These are phyloP conservation scores for Trichoderma citrinoviride DNA, from an alignment of 2,329 filamentous ascomycete genomes.

Conservation along the genomic window DNA sequence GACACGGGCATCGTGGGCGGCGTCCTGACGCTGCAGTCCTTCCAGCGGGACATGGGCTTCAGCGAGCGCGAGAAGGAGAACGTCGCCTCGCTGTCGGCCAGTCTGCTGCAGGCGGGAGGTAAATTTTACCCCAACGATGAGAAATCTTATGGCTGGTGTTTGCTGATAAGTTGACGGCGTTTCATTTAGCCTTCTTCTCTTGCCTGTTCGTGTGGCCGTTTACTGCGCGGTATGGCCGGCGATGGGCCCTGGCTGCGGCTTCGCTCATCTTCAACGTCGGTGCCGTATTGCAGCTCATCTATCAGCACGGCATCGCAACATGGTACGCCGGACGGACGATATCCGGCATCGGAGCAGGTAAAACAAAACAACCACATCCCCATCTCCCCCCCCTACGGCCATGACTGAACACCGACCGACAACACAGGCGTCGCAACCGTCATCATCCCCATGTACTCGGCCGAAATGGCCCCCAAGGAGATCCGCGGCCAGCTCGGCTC, in stretches of 20 bases:
- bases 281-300: constrained; percentile 40
- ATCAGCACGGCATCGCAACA: constrained; percentile 37
- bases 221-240: constrained; percentile 41
- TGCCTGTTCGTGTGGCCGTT: constrained; percentile 46
- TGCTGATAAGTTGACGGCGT: neutral
- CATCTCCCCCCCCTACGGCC: too few species aligned
- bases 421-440: constrained; percentile 33
- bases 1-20: constrained; percentile 45
- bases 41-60: constrained; percentile 40
- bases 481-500: constrained; percentile 44
- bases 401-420: neutral
- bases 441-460: constrained; percentile 46
- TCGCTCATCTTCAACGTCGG: constrained; percentile 46
- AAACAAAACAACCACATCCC: constrained; percentile 17
- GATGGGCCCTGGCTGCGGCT: constrained; percentile 40
- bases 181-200: constrained; percentile 39
- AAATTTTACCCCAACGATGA: neutral
- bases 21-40: constrained; percentile 39
- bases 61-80: constrained; percentile 31
- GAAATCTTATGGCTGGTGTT: neutral
- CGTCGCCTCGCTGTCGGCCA: constrained; percentile 41
- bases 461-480: constrained; percentile 47
- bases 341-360: constrained; percentile 38
- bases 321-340: constrained; percentile 42
- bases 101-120: constrained; percentile 44